Percentiles rank a stretch among this genome's conserved stretches.
These are phyloP conservation scores for Diplodia mutila DNA, from an alignment of 2,329 filamentous ascomycete genomes.

Conservation along the genomic window DNA sequence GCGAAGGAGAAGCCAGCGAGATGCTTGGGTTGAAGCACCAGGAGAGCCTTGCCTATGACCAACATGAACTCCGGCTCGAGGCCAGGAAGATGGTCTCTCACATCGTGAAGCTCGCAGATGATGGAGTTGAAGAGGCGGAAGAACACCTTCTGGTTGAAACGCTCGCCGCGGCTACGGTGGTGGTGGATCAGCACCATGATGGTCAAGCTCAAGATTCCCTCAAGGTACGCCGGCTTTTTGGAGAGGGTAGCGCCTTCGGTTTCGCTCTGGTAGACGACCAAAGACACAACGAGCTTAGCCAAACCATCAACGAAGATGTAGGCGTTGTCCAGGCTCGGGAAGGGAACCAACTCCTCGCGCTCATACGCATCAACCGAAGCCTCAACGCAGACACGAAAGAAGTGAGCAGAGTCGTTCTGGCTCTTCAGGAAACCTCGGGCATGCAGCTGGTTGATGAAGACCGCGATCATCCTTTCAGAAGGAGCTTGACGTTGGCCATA, in stretches of 20 bases:
- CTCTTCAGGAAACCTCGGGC: conserved; percentile 71
- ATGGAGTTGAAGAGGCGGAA: conserved; percentile 86
- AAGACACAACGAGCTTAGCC: conserved; percentile 75
- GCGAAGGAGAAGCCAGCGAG: conserved; percentile 83
- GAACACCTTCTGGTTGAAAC: conserved; percentile 86
- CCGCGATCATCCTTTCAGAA: conserved; percentile 66
- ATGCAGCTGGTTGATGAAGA: conserved; percentile 86
- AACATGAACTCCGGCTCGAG: conserved; percentile 73
- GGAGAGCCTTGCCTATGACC: conserved; percentile 70
- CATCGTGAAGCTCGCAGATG: conserved; percentile 73
- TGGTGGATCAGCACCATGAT: conserved; percentile 84
- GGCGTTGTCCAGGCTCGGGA: conserved; percentile 62
- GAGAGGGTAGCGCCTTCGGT: conserved; percentile 61
- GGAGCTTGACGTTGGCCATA: conserved; percentile 68
- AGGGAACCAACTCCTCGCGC: conserved; percentile 63
- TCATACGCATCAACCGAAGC: conserved; percentile 79
- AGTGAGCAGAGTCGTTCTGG: conserved; percentile 76
- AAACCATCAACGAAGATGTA: conserved; percentile 77
- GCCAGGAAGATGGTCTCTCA: conserved; percentile 48
- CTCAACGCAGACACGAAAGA: conserved; percentile 82
- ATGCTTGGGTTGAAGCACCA: conserved; percentile 73
- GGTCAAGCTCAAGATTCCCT: conserved; percentile 76
- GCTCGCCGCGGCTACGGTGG: conserved; percentile 76
- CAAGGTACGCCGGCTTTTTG: conserved; percentile 71
- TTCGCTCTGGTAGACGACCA: conserved; percentile 71